Evolutionary conservation across 2,329 filamentous ascomycete genomes (phyloP).

Genomic region (Dothidotthia symphoricarpi): DNA sequence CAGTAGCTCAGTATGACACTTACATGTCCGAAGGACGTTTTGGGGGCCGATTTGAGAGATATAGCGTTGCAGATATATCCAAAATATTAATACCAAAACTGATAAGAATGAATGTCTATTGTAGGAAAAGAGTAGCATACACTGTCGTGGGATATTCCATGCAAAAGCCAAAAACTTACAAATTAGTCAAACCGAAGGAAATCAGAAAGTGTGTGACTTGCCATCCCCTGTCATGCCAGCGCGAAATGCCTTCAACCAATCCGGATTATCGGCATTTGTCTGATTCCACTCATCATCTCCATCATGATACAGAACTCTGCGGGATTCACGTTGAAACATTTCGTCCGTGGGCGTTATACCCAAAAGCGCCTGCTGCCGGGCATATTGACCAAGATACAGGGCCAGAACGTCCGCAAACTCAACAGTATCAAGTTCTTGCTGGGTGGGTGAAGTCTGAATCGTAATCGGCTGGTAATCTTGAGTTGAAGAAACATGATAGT

Average conservation of each 20-base stretch:
- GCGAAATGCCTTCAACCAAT: constrained; percentile 40
- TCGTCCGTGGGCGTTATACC: constrained; percentile 48
- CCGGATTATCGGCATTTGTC: constrained; percentile 28
- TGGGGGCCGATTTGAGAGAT: too few species aligned
- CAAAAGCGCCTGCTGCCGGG: constrained; percentile 37
- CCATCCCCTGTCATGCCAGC: too few species aligned
- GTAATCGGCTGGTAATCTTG: neutral
- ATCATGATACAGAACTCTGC: constrained; percentile 46
- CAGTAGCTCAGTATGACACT: too few species aligned
- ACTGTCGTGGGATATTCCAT: too few species aligned
- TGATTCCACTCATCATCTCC: constrained; percentile 48
- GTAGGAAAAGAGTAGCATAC: too few species aligned
- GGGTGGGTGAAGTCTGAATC: constrained; percentile 4
- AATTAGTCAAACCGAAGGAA: too few species aligned
- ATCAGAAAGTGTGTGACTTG: too few species aligned
- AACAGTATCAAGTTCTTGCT: constrained; percentile 19
- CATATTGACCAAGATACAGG: constrained; percentile 44
- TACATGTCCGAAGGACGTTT: too few species aligned
- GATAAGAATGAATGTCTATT: too few species aligned
- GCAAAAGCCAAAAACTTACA: too few species aligned
- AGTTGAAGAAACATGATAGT: neutral
- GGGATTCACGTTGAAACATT: constrained; percentile 49
- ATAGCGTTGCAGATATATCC: too few species aligned
- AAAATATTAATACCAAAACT: too few species aligned
- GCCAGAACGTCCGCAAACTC: constrained; percentile 48